Base-by-base conservation (phyloP, 345 rosid genomes). In the Citrus maxima region DNA sequence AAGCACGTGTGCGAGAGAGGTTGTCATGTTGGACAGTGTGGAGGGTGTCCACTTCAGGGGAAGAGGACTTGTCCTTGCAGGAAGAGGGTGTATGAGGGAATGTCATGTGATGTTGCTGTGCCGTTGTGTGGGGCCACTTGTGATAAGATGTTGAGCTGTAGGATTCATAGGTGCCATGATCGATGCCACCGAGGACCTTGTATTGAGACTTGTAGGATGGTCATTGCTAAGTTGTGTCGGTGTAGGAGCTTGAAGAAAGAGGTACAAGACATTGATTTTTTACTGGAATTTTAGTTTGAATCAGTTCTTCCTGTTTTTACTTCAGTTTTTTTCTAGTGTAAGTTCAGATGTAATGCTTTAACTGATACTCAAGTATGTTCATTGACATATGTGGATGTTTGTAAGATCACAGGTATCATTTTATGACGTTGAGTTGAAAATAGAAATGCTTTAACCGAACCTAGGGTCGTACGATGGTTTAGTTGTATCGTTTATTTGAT, bases 31-130 rank as follows among this genome's bases (percentile, higher is more conserved):
- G 97, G 91, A 40, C 88, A 86, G 69, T 93, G 98, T 84, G 99
- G 96, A 3, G 80, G 83, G 62, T 93, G 99, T 38, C 98, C 93
- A 4, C 82, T 87, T 74, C 95, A 89, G 55, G 99, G 99, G 77
- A 93, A 88, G 85, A 88, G 92, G 83, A 88, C 88, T 5, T 95
- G 99, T 74, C 99, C 99, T 5, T 95, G 99, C 79, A 95, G 97
- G 68, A 90, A 89, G 88, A 91, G 87, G 69, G 86, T 83, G 42
- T 88, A 91, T 70, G 95, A 91, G 73, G 97, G 95, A 51, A 84
- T 92, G 89, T 70, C 95, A 0, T 93, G 99, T 74, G 98, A 95
- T 80, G 90, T 90, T 63, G 78, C 68, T 3, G 85, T 85, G 70
- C 98, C 95, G 0, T 74, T 91, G 60, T 93, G 98, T 76, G 99